Evolutionary conservation across 805 yeast genomes (phyloP).

Genomic region (Myxozyma lipomycoides): DNA sequence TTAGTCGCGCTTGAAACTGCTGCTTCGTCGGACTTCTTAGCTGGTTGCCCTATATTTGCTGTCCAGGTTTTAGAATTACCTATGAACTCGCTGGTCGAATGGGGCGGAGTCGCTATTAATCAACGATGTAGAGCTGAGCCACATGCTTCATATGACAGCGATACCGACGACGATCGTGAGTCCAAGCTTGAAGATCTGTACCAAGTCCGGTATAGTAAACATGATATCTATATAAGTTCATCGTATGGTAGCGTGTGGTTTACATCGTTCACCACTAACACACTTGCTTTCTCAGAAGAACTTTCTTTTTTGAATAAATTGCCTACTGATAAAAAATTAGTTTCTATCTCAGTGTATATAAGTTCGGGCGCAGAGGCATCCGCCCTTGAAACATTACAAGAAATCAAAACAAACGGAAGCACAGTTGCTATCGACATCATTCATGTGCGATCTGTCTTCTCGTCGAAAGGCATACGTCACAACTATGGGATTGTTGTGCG

Average conservation of each 20-base stretch:
- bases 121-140: conserved; percentile 34
- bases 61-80: conserved; percentile 60
- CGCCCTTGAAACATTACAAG: background rate
- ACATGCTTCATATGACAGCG: conserved; percentile 34
- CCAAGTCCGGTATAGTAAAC: background rate
- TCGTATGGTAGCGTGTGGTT: conserved; percentile 2
- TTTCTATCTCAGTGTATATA: background rate
- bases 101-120: conserved; percentile 60
- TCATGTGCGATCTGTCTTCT: conserved; percentile 1
- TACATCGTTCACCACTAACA: background rate
- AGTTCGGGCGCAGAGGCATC: background rate
- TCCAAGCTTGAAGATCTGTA: conserved; percentile 24
- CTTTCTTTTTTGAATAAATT: background rate
- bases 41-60: conserved; percentile 41
- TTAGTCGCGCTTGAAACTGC: conserved; percentile 33
- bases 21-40: background rate
- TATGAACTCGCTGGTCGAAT: conserved; percentile 60
- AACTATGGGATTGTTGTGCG: conserved; percentile 2
- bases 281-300: background rate
- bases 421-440: background rate
- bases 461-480: background rate
- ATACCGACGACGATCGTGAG: conserved; percentile 45
- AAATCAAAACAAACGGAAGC: background rate
- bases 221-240: background rate
- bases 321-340: background rate